Conservation (phyloP, 2,329 filamentous ascomycete genomes). For the Fusarium praegraminearum region DNA sequence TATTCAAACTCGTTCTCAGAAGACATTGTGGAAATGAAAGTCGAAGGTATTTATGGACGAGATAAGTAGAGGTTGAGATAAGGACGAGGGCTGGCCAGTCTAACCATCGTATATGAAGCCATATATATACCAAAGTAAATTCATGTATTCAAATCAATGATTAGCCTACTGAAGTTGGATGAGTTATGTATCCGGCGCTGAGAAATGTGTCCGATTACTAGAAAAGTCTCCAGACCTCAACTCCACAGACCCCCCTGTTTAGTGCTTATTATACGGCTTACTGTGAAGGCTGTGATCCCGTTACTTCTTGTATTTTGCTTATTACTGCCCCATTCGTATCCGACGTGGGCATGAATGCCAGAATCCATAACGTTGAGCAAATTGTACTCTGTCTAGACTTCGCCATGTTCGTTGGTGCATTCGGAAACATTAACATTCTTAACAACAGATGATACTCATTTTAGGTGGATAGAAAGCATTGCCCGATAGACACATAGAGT, state of each 20-base stretch:
- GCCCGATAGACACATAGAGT: not conserved
- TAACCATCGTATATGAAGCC: not conserved
- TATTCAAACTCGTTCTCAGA: not conserved
- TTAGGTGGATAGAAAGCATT: too few relatives aligned
- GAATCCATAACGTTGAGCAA: too few relatives aligned
- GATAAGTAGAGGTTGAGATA: too few relatives aligned
- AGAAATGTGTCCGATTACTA: not conserved
- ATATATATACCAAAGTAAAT: not conserved
- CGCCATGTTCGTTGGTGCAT: too few relatives aligned
- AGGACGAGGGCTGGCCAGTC: too few relatives aligned
- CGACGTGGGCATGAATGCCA: too few relatives aligned
- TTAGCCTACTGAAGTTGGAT: not conserved
- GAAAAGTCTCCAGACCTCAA: not conserved
- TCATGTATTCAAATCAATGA: fast-evolving
- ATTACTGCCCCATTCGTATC: not conserved
- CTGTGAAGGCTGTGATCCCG: not conserved
- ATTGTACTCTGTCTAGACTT: too few relatives aligned
- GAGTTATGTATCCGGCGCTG: not conserved
- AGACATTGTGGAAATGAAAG: too few relatives aligned
- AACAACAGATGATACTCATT: not conserved
- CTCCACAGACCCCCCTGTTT: not conserved
- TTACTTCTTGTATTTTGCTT: not conserved
- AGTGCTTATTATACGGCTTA: not conserved
- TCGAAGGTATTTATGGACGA: not conserved
- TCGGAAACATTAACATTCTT: too few relatives aligned